Evolutionary conservation across 2,329 filamentous ascomycete genomes (phyloP), one percentile per base, ranked within the genome.

Genomic region (Hymenoscyphus infarciens): DNA sequence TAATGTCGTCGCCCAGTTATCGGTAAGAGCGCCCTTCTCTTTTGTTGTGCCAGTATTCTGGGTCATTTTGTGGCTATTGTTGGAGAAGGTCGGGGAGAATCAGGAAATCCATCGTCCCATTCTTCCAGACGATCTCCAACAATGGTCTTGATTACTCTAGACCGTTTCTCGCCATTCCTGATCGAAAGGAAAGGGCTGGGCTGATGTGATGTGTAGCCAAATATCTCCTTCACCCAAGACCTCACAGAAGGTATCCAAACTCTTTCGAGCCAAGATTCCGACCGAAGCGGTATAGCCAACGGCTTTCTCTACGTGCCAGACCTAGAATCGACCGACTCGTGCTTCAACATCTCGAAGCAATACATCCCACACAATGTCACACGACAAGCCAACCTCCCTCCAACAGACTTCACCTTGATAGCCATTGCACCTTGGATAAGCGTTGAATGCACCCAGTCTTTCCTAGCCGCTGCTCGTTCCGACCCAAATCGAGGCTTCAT

Each of bases 361-460:
- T 86, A 88, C 68, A 82, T 97, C 8, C 91, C 92, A 1, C 70
- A 75, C 42, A 93, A 95, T 74, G 91, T 87, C 61, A 96, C 91
- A 13, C 85, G 88, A 16, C 82, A 84, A 69, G 74, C 76, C n/a
- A 82, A 95, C 70, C 83, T 97, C 0, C 86, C 87, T 0, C 79
- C 81, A 0, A 82, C 82, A 57, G 86, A 89, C 68, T 92, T 91
- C 74, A 86, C 88, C 61, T 80, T 92, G 59, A 85, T 97, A 69
- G 93, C 90, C 31, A 78, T 97, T 60, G 93, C 91, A 27, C 94
- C 94, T 31, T 98, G 94, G 93, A 86, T 92, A 69, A 89, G 83
- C 65, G 78, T 82, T 7, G 78, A 85, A 29, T 99, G 94, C 73
- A 89, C 91, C 13, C 77, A 82, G 61, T 83, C 88, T 54, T 97